Conservation (phyloP, 805 yeast genomes). For the Hanseniaspora valbyensis region DNA sequence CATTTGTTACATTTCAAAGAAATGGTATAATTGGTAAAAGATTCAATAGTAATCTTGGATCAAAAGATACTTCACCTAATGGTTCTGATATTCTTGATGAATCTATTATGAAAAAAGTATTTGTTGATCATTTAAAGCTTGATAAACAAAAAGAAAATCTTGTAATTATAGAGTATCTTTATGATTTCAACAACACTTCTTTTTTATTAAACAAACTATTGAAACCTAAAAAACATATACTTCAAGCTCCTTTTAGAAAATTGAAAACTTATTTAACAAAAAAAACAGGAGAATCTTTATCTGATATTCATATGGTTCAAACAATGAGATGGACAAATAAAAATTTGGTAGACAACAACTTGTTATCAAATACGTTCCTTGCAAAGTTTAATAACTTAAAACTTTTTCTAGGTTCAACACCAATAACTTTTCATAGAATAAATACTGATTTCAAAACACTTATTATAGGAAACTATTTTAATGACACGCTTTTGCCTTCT, state of each 20-base stretch:
- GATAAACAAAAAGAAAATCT: neutral
- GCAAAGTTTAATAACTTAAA: neutral
- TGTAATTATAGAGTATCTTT: neutral
- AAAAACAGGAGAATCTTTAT: neutral
- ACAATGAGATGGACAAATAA: neutral
- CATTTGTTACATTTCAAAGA: too few relatives aligned
- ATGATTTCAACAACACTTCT: neutral
- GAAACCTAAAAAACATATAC: neutral
- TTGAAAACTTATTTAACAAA: neutral
- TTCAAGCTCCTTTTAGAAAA: neutral
- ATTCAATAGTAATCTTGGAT: neutral
- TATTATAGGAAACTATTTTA: neutral
- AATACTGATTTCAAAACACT: neutral
- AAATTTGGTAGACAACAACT: neutral
- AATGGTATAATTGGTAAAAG: too few relatives aligned
- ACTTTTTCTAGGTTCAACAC: neutral
- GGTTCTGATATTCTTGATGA: neutral
- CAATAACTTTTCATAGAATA: neutral
- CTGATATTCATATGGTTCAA: neutral
- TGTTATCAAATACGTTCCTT: neutral
- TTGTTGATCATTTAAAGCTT: neutral
- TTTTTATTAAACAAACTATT: neutral
- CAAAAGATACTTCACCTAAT: neutral
- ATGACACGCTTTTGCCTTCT: neutral
- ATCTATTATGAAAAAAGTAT: neutral